Percentiles rank a stretch among this genome's conserved stretches.
Evolutionary conservation across 352 stramenopile species (phyloP).

Genomic region (Globisporangium yorkense): DNA sequence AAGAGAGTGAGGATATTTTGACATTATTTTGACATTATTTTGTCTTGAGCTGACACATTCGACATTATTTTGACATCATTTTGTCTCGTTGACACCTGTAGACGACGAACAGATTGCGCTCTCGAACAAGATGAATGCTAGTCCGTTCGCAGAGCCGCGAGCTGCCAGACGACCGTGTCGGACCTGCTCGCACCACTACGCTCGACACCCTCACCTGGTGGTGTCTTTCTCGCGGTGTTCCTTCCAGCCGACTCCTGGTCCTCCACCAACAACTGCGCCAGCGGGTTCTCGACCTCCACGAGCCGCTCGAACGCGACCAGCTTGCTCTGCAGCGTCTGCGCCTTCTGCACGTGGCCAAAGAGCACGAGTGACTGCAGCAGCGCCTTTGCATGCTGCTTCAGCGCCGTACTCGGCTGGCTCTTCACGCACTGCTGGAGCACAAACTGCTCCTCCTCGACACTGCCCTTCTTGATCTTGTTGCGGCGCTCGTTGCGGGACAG

Average conservation of each 20-base stretch:
- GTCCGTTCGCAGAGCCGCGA: conserved; percentile 4
- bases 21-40: no score
- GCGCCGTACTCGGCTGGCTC: conserved; percentile 27
- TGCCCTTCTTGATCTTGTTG: conserved; percentile 65
- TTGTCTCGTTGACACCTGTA: background rate
- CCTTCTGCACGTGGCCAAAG: conserved; percentile 34
- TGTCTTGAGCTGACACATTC: no score
- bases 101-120: no score
- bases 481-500: conserved; percentile 46
- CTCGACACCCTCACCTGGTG: background rate
- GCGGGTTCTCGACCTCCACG: conserved; percentile 16
- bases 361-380: conserved; percentile 50
- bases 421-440: conserved; percentile 40
- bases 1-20: no score
- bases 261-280: conserved; percentile 1
- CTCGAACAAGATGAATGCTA: background rate
- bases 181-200: background rate
- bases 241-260: background rate
- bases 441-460: conserved; percentile 60
- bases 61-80: no score
- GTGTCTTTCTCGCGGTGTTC: no score
- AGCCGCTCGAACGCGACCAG: conserved; percentile 37
- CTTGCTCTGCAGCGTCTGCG: conserved; percentile 35
- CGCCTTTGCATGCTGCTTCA: conserved; percentile 28
- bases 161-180: conserved; percentile 2